Evolutionary conservation across 768 basidiomycete genomes (phyloP), one percentile per base, ranked within the genome.

Genomic region (Calvatia gigantea): DNA sequence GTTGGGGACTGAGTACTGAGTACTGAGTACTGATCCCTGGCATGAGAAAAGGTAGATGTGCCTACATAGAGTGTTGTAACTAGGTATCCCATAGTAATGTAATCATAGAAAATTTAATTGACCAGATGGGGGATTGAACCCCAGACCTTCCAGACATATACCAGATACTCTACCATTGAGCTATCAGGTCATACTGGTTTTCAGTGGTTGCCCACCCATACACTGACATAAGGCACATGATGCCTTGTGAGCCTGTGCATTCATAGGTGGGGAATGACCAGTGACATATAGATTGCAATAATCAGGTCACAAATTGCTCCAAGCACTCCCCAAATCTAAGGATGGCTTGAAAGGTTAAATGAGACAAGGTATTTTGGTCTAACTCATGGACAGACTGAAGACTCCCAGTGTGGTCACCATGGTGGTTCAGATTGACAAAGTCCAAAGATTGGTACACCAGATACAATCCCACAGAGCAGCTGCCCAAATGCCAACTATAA

Each of bases 241-340:
- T n/a, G n/a, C n/a, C n/a, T n/a, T n/a, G n/a, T n/a, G n/a, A n/a
- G n/a, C n/a, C n/a, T n/a, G n/a, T n/a, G n/a, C n/a, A n/a, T n/a
- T n/a, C n/a, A n/a, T n/a, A n/a, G 12, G 4, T 42, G 41, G 17
- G 4, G 17, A n/a, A 19, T 9, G 6, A 43, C 23, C 17, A n/a
- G 21, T 43, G 41, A 39, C 54, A 55, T 55, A 28, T 46, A 55
- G 14, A 38, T 14, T n/a, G 45, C 54, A 41, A 55, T 55, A 15
- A 55, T 5, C 1, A 55, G 21, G 19, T 55, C 54, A 23, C 45
- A 47, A 5, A 39, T 2, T 9, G 25, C 28, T 6, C 54, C 45
- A 39, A 47, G 3, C 3, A 21, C 1, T 6, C 28, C 54, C 54
- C 54, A 55, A 29, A 11, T 45, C 54, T 55, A 8, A 3, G n/a